phyloP scores from a whole-genome alignment of 2,329 filamentous ascomycete species.

The Teratosphaeria zuluensis region DNA sequence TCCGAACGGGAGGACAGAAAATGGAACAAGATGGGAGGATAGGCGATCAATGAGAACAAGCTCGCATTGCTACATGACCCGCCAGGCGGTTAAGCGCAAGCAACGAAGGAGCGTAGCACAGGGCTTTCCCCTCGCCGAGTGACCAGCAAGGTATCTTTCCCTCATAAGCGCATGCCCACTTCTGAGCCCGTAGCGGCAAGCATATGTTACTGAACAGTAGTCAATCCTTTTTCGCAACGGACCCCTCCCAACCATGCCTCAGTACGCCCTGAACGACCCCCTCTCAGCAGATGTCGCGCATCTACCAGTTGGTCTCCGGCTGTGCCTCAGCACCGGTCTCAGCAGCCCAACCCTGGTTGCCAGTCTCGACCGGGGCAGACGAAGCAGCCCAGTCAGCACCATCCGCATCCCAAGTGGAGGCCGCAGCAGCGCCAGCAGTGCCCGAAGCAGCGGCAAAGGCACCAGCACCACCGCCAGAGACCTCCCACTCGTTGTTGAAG shows the following conservation, averaged over 20 bases:
- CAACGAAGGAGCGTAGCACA: constrained; percentile 48
- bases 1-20: not conserved
- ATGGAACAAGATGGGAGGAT: not conserved
- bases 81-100: constrained; percentile 21
- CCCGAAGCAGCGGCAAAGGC: constrained; percentile 55
- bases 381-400: constrained; percentile 60
- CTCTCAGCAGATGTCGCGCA: constrained; percentile 7
- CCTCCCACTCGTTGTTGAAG: constrained; percentile 81
- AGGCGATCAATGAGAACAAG: not conserved
- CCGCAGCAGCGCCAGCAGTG: constrained; percentile 48
- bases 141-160: constrained; percentile 81
- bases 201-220: constrained; percentile 4
- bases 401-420: constrained; percentile 56
- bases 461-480: constrained; percentile 51
- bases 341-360: constrained; percentile 44
- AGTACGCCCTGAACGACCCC: not conserved
- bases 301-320: constrained; percentile 39
- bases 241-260: not conserved
- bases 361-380: constrained; percentile 35
- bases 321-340: constrained; percentile 25
- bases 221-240: constrained; percentile 4
- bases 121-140: constrained; percentile 74
- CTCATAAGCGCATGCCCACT: constrained; percentile 83
- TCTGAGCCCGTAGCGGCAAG: constrained; percentile 12
- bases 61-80: constrained; percentile 17